These are phyloP conservation scores for Salix purpurea DNA, from an alignment of 345 rosid species.

Conservation along the genomic window DNA sequence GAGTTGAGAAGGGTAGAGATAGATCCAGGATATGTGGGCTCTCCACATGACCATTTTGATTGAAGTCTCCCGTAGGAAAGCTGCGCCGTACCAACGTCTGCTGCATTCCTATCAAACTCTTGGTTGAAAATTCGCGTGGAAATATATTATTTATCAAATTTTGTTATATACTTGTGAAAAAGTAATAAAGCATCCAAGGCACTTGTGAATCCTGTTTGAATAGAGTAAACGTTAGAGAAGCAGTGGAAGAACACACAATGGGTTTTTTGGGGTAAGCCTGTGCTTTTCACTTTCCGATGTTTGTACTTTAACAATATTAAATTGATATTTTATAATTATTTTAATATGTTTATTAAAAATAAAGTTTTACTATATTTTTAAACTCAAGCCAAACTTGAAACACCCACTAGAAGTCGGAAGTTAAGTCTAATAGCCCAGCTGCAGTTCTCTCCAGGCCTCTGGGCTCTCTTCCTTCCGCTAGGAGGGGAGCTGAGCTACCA, in stretches of 20 bases:
- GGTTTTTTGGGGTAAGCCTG: too few species aligned
- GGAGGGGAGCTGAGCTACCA: neutral
- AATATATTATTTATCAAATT: neutral
- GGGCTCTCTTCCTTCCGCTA: neutral
- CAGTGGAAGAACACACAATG: neutral
- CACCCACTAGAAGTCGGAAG: too few species aligned
- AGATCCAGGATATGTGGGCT: neutral
- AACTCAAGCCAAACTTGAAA: too few species aligned
- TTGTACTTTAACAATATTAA: accelerated
- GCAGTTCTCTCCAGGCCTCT: neutral
- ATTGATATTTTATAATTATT: too few species aligned
- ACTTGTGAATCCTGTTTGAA: neutral
- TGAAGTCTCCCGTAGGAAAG: neutral
- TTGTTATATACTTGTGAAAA: neutral
- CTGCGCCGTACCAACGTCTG: neutral
- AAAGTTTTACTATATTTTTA: too few species aligned
- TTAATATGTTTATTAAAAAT: too few species aligned
- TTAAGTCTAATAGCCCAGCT: neutral
- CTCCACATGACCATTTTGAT: neutral
- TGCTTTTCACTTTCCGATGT: too few species aligned
- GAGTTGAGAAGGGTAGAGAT: neutral
- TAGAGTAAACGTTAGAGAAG: neutral
- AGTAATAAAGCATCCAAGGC: neutral
- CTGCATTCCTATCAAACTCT: neutral
- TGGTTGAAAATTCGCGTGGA: neutral